Base-by-base conservation (phyloP, 2,329 filamentous ascomycete genomes). In the Ophiocordyceps camponoti-leonardi region DNA sequence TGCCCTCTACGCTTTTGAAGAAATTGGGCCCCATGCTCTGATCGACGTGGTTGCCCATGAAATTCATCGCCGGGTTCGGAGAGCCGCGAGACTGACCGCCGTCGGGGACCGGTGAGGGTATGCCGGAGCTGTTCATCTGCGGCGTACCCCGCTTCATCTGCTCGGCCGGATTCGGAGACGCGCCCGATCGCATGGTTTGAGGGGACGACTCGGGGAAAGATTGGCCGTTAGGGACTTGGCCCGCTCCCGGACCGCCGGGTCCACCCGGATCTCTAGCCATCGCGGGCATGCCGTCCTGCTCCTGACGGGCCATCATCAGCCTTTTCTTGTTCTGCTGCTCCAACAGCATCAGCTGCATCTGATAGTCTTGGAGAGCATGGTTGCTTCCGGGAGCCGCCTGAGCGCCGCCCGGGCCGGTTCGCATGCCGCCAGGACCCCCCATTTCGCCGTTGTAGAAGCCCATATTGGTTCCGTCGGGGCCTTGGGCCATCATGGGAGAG, bases 311-410 rank as follows among this genome's bases (percentile, higher is more conserved):
- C 83, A 87, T 86, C 69, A 87, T 79, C 43, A 90, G 69, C 18
- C 84, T 72, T 63, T 87, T 88, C 70, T 88, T 90, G 55, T 90
- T 90, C 63, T 90, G 83, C 62, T 88, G 84, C 63, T 90, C 84
- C 16, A 90, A 72, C 44, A 88, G 65, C 84, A 88, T 90, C 58
- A 90, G 66, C 60, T 90, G 84, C 83, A 88, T 88, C 66, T 90
- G 84, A 56, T 90, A 90, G 60, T 92, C 84, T 61, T 88, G 83
- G 42, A 90, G 69, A 20, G 84, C 84, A 59, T 88, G 83, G 58
- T 86, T 90, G 62, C 81, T 83, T 31, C 62, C 62, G 14, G 63
- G 69, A 28, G 26, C 26, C 16, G 63, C 64, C 51, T 70, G 69
- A 31, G 61, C 63, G 47, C 62, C 68, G 37, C 65, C 69, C 26